These are phyloP conservation scores for Epichloe typhina DNA, from an alignment of 2,329 filamentous ascomycete genomes.

Conservation along the genomic window DNA sequence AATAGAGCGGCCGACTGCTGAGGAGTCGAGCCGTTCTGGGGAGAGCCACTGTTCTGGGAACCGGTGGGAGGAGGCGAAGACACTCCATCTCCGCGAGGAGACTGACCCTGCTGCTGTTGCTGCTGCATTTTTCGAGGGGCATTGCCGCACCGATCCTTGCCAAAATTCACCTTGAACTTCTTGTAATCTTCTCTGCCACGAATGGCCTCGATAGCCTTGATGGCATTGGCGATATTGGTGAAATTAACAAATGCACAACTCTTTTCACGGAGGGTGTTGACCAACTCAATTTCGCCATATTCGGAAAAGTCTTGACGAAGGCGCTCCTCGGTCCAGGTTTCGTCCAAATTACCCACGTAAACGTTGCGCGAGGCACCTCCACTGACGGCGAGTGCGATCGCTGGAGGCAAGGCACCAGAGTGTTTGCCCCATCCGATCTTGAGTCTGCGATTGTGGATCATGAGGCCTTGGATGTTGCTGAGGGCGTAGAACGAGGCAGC, in stretches of 20 bases:
- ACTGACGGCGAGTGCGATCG: constrained; percentile 89
- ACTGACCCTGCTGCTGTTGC: constrained; percentile 39
- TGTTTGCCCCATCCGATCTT: constrained; percentile 99
- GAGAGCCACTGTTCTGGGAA: constrained; percentile 45
- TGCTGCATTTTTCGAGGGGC: constrained; percentile 69
- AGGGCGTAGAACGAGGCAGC: constrained; percentile 96
- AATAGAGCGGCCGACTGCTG: constrained; percentile 61
- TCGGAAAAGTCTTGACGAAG: constrained; percentile 93
- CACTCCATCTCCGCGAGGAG: constrained; percentile 50
- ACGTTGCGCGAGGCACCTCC: constrained; percentile 97
- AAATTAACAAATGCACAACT: constrained; percentile 99
- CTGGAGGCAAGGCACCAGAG: constrained; percentile 87
- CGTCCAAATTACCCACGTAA: constrained; percentile 94
- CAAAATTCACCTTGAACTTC: constrained; percentile 99
- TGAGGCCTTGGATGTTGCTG: constrained; percentile 92
- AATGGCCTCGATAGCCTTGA: constrained; percentile 96
- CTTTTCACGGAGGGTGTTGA: constrained; percentile 95
- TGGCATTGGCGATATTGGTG: constrained; percentile 98
- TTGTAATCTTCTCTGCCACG: constrained; percentile 92
- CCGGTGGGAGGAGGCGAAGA: constrained; percentile 46
- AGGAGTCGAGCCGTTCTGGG: constrained; percentile 40
- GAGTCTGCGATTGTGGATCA: constrained; percentile 96
- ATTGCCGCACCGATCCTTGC: constrained; percentile 96
- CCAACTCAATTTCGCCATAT: constrained; percentile 93
- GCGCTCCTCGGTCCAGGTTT: constrained; percentile 93